Evolutionary conservation across 495 filamentous ascomycete species (phyloP).

Genomic region (Penicillium alfredii): DNA sequence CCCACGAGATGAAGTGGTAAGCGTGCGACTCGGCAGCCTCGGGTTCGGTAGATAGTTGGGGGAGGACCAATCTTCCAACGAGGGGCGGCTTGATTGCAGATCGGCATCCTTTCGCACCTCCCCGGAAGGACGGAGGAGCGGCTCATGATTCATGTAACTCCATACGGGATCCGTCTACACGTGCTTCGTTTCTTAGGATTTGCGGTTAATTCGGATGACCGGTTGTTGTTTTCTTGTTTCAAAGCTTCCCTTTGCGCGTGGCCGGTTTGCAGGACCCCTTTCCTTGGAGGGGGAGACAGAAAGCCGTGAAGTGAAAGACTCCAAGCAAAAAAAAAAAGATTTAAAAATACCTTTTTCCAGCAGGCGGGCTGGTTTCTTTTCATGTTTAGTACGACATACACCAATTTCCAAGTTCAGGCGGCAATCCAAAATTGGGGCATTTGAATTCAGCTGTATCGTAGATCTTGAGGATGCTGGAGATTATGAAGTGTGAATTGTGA

Average conservation of each 20-base stretch:
- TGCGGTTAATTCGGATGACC: constrained; percentile 35
- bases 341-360: constrained; percentile 38
- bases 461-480: background rate
- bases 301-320: constrained; percentile 37
- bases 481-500: background rate
- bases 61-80: constrained; percentile 36
- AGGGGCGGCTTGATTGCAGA: constrained; percentile 40
- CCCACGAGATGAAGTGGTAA: constrained; percentile 96
- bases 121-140: constrained; percentile 22
- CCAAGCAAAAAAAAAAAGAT: constrained; percentile 37
- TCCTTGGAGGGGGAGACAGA: constrained; percentile 14
- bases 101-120: constrained; percentile 26
- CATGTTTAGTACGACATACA: constrained; percentile 41
- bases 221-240: constrained; percentile 32
- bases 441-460: constrained; percentile 3
- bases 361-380: constrained; percentile 31
- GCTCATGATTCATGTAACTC: constrained; percentile 38
- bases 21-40: constrained; percentile 40
- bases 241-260: constrained; percentile 27
- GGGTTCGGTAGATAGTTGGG: constrained; percentile 45
- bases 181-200: constrained; percentile 26
- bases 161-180: constrained; percentile 32
- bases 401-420: constrained; percentile 36
- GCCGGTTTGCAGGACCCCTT: constrained; percentile 32
- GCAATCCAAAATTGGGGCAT: constrained; percentile 32